Conservation (phyloP, 371 early-diverging fungal species). For the Mortierella sp. region DNA sequence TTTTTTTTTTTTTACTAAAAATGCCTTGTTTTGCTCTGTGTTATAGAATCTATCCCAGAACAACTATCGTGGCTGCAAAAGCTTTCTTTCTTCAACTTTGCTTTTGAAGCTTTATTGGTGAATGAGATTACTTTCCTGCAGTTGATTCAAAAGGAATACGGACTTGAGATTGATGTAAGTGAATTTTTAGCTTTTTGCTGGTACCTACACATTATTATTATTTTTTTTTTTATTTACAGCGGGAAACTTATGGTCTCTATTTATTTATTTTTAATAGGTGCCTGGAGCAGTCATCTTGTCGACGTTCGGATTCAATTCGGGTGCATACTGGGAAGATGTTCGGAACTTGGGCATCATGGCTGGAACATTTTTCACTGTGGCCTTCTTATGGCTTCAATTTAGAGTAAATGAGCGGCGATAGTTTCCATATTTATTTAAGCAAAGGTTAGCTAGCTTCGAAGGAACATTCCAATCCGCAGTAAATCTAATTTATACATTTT, state of each 20-base stretch:
- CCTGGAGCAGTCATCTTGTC: conserved; percentile 90
- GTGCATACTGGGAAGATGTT: conserved; percentile 89
- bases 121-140: conserved; percentile 87
- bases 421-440: not conserved
- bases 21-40: conserved; percentile 1
- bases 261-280: conserved; percentile 59
- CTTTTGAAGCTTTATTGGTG: conserved; percentile 73
- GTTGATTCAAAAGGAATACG: conserved; percentile 84
- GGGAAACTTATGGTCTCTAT: not conserved
- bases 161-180: conserved; percentile 80
- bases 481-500: not conserved
- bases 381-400: conserved; percentile 84
- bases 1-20: not conserved
- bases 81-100: conserved; percentile 73
- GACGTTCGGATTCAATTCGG: conserved; percentile 91
- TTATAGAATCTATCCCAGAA: conserved; percentile 60
- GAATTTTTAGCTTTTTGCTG: not conserved
- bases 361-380: conserved; percentile 71
- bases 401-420: conserved; percentile 88
- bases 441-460: not conserved
- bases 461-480: too few species aligned
- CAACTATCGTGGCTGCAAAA: conserved; percentile 70
- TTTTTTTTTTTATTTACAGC: not conserved
- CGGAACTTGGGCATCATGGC: conserved; percentile 73
- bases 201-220: too few species aligned